Evolutionary conservation across 2,329 filamentous ascomycete genomes (phyloP), one percentile per base, ranked within the genome.

Genomic region (Sordariomycetes sp.): DNA sequence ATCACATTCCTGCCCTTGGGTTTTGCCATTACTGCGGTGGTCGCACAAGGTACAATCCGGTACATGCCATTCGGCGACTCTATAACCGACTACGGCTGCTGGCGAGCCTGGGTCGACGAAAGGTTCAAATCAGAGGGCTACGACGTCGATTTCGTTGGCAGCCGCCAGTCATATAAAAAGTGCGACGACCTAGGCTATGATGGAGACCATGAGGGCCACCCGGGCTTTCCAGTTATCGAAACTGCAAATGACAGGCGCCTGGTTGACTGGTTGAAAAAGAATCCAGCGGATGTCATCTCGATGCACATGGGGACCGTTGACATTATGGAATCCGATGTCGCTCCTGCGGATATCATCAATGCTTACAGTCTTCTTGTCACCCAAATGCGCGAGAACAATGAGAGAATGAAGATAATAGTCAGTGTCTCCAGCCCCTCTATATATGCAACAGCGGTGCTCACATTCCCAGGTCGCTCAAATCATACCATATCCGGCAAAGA

Each of bases 301-400:
- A 58, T 58, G 57, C 57, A 55, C 25, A 24, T 58, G 8, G 57
- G 57, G 12, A 58, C 57, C 2, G 57, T 58, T 4, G 57, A 58
- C 35, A 55, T 58, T 28, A 39, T 58, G 15, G 25, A 36, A 15
- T 54, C 53, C 3, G 28, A 42, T 10, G 48, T 36, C 20, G 32
- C 51, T 42, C 28, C 57, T 17, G 13, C 50, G 28, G 45, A 25
- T 22, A 56, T 56, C 13, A n/a, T 56, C 4, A n/a, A 52, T 3
- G 55, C 55, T 1, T 56, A 52, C n/a, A 39, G n/a, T 20, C 34
- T 13, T 5, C 45, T 58, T 7, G 53, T 58, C 6, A 45, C 36
- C 20, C 53, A 55, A 32, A 58, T 58, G 57, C 57, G 53, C 24
- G 57, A 50, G 25, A 55, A 39, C 32, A 58, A 58, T 22, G 53